Conservation (phyloP, 2,329 filamentous ascomycete genomes). For the Fusarium guadeloupense region DNA sequence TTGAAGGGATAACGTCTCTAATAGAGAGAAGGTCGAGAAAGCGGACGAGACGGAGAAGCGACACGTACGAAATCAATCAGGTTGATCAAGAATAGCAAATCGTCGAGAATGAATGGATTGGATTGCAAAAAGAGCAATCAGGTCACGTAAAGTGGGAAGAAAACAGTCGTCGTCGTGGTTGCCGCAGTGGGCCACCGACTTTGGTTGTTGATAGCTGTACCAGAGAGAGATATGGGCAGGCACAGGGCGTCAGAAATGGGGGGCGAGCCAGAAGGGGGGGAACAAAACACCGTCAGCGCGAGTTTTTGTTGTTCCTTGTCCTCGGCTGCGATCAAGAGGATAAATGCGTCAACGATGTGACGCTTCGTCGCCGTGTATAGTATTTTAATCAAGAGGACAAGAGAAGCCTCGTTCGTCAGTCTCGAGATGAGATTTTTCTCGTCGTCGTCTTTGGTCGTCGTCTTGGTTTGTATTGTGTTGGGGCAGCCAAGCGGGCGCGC, state of each 20-base stretch:
- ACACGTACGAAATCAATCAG: constrained; percentile 15
- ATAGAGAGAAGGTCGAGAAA: constrained; percentile 29
- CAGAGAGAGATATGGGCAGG: constrained; percentile 36
- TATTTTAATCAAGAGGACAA: constrained; percentile 6
- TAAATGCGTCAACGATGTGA: constrained; percentile 34
- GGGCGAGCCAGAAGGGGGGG: constrained; percentile 28
- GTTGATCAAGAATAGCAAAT: constrained; percentile 16
- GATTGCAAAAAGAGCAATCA: constrained; percentile 31
- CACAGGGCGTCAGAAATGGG: constrained; percentile 41
- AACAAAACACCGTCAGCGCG: constrained; percentile 40
- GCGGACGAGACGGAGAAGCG: constrained; percentile 25
- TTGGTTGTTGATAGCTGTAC: constrained; percentile 41
- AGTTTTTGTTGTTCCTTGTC: constrained; percentile 35
- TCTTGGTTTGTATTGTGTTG: too few relatives aligned
- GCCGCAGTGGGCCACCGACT: constrained; percentile 46
- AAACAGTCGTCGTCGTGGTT: constrained; percentile 47
- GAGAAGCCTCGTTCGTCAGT: constrained; percentile 8
- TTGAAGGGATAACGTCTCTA: constrained; percentile 54
- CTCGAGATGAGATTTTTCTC: constrained; percentile 16
- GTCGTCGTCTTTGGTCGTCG: constrained; percentile 23
- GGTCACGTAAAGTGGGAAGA: constrained; percentile 30
- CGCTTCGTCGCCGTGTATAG: constrained; percentile 38
- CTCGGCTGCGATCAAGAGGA: constrained; percentile 15
- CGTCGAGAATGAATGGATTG: constrained; percentile 27
- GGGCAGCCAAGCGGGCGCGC: constrained; percentile 40